Evolutionary conservation across 2,329 filamentous ascomycete genomes (phyloP).

Genomic region (Dothistroma septosporum): DNA sequence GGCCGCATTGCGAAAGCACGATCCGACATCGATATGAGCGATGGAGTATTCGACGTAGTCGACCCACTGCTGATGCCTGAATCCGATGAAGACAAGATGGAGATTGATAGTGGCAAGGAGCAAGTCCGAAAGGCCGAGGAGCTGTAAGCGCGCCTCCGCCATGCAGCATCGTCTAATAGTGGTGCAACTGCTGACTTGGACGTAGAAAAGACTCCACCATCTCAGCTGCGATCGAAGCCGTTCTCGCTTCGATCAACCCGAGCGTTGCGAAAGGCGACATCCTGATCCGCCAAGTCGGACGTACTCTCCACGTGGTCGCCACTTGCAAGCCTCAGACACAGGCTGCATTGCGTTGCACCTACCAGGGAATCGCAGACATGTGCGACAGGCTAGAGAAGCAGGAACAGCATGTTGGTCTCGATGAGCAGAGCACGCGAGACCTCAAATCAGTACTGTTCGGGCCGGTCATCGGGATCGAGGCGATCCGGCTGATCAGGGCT

Average conservation of each 20-base stretch:
- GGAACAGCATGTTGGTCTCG: neutral
- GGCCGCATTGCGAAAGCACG: conserved; percentile 68
- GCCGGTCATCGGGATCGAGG: conserved; percentile 27
- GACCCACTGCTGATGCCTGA: conserved; percentile 53
- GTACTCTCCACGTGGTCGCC: conserved; percentile 20
- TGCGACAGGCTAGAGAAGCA: conserved; percentile 14
- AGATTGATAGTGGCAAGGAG: conserved; percentile 53
- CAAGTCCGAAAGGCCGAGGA: conserved; percentile 22
- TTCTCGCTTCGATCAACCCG: conserved; percentile 32
- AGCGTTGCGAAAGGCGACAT: conserved; percentile 14
- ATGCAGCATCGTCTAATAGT: conserved; percentile 1
- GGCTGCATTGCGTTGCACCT: conserved; percentile 23
- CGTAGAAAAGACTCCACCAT: conserved; percentile 25
- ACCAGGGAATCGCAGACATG: conserved; percentile 20
- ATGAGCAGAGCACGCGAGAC: conserved; percentile 9
- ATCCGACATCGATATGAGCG: conserved; percentile 65
- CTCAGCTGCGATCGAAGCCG: conserved; percentile 30
- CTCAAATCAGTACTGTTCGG: conserved; percentile 28
- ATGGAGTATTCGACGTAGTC: conserved; percentile 62
- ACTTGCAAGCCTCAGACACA: conserved; percentile 13
- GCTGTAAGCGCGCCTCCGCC: conserved; percentile 23
- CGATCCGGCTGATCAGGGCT: conserved; percentile 28
- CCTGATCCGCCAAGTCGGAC: conserved; percentile 18
- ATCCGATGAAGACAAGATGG: conserved; percentile 60
- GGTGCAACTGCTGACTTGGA: neutral